Conservation (phyloP, 495 filamentous ascomycete genomes). For the Xylaria nigripes region DNA sequence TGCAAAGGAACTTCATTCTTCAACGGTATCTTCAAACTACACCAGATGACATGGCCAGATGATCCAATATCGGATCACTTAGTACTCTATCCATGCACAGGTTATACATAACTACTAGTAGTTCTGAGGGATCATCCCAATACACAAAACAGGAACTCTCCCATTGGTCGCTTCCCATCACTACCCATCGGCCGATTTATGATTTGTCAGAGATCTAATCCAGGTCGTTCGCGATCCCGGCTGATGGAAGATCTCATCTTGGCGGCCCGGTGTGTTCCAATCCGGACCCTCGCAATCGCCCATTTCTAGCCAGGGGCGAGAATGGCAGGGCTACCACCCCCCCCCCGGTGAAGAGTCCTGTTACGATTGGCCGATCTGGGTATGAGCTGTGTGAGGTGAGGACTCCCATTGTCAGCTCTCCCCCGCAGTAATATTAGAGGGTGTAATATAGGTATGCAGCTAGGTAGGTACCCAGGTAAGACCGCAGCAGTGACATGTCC, state of each 20-base stretch:
- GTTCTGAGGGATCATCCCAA: too few relatives aligned
- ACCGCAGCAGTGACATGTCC: too few relatives aligned
- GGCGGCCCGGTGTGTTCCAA: constrained; percentile 2
- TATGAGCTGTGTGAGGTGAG: background rate
- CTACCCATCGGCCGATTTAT: constrained; percentile 23
- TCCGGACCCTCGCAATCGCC: background rate
- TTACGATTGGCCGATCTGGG: constrained; percentile 1
- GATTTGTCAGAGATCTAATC: constrained; percentile 16
- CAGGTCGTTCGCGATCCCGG: constrained; percentile 4
- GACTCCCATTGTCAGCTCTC: constrained; percentile 4
- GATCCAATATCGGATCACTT: too few relatives aligned
- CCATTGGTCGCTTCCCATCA: too few relatives aligned
- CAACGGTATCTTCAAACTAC: too few relatives aligned
- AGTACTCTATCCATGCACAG: too few relatives aligned
- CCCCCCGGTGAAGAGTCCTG: background rate
- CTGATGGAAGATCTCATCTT: constrained; percentile 8
- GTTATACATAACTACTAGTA: too few relatives aligned
- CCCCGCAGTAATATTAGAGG: too few relatives aligned
- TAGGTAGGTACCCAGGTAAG: too few relatives aligned
- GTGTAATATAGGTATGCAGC: background rate
- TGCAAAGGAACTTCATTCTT: too few relatives aligned
- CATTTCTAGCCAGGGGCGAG: background rate
- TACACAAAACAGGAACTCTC: too few relatives aligned
- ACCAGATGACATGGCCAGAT: too few relatives aligned
- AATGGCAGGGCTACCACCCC: constrained; percentile 10